A percentile compares a stretch with the other conserved stretches of the same genome.
Evolutionary conservation across 495 filamentous ascomycete genomes (phyloP).

Genomic region (Penicillium roqueforti): DNA sequence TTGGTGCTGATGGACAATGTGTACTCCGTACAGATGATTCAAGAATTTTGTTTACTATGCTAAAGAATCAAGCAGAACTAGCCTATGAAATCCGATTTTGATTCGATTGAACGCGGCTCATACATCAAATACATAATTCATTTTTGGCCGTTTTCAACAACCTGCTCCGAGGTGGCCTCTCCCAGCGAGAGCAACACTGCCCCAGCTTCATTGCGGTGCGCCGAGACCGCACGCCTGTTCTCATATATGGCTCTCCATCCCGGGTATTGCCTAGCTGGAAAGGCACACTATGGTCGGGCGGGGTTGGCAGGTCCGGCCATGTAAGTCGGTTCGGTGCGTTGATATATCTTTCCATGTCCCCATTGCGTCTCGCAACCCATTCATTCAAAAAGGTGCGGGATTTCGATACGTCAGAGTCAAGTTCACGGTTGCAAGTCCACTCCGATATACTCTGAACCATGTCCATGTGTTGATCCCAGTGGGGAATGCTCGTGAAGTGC

Average conservation of each 20-base stretch:
- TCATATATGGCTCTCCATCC: conserved; percentile 17
- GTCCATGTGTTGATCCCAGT: conserved; percentile 16
- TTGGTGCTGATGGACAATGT: too few species aligned
- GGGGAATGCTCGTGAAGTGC: conserved; percentile 16
- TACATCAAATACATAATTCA: too few species aligned
- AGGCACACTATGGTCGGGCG: conserved; percentile 20
- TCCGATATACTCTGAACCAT: conserved; percentile 16
- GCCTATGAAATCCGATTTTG: too few species aligned
- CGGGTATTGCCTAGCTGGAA: conserved; percentile 17
- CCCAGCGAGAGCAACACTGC: conserved; percentile 25
- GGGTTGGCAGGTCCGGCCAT: conserved; percentile 20
- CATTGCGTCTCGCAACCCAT: conserved; percentile 16
- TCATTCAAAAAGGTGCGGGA: conserved; percentile 23
- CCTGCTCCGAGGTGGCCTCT: conserved; percentile 21
- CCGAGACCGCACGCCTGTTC: conserved; percentile 16
- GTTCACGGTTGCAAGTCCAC: conserved; percentile 19
- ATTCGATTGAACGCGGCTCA: too few species aligned
- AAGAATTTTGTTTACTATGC: too few species aligned
- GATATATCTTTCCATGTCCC: conserved; percentile 19
- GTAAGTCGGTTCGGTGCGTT: conserved; percentile 17
- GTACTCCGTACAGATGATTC: too few species aligned
- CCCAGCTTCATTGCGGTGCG: conserved; percentile 18
- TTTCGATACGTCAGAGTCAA: conserved; percentile 21
- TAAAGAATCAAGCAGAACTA: too few species aligned
- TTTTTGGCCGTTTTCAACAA: background rate